phyloP scores from a whole-genome alignment of 164 flowering plant genomes.

The Pachysandra terminalis region DNA sequence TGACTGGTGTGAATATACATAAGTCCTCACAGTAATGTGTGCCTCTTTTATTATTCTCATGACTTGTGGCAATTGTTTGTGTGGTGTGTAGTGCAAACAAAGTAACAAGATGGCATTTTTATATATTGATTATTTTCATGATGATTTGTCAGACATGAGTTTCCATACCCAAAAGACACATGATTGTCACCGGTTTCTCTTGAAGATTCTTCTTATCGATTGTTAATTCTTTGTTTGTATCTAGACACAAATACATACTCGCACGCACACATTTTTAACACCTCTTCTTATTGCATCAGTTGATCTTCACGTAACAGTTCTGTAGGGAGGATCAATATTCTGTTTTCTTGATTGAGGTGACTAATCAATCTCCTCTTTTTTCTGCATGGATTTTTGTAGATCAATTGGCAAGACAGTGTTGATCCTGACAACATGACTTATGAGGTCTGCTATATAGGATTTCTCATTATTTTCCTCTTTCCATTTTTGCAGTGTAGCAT shows the following conservation, averaged over 20 bases:
- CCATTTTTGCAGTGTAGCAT: neutral
- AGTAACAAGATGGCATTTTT: neutral
- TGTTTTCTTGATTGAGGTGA: neutral
- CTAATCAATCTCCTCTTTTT: slow-evolving; percentile 4
- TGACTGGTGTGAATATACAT: neutral
- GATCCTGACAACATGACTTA: slow-evolving; percentile 94
- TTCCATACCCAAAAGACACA: neutral
- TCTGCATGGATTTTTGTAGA: slow-evolving; percentile 37
- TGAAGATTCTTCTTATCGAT: neutral
- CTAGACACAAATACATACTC: too few relatives aligned
- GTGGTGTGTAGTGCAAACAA: neutral
- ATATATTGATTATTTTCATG: neutral
- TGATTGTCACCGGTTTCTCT: neutral
- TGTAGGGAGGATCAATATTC: neutral
- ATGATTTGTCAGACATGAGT: neutral
- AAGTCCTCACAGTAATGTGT: neutral
- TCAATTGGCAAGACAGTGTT: slow-evolving; percentile 66
- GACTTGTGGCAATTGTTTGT: neutral
- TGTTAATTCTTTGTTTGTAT: too few relatives aligned
- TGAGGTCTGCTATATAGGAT: slow-evolving; percentile 52
- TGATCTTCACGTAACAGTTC: too few relatives aligned
- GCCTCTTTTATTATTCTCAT: neutral
- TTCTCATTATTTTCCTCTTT: neutral
- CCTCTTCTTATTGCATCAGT: too few relatives aligned
- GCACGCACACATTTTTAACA: too few relatives aligned